Evolutionary conservation across 2,329 filamentous ascomycete genomes (phyloP).

Genomic region (Amylocarpus encephaloides): DNA sequence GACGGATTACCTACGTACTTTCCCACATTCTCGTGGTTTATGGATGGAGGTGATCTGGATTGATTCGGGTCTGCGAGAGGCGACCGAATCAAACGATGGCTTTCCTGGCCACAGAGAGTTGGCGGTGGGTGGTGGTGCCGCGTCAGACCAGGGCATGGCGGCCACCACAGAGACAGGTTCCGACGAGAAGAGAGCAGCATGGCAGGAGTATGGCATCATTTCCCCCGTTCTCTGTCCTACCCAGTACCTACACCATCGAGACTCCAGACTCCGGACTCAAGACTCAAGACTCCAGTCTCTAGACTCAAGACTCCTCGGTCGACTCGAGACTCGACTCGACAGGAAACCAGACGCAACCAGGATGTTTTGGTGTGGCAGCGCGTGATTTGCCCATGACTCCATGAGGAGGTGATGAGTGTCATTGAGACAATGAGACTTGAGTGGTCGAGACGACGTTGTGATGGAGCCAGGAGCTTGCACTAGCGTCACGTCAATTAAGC

Average conservation of each 20-base stretch:
- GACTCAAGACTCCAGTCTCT: too few species aligned
- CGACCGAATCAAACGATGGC: background rate
- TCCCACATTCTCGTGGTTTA: background rate
- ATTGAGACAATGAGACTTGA: slow-evolving; percentile 1
- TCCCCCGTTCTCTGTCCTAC: too few species aligned
- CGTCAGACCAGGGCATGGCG: slow-evolving; percentile 16
- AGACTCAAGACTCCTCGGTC: background rate
- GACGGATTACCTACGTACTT: background rate
- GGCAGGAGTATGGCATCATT: slow-evolving; percentile 3
- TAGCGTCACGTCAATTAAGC: background rate
- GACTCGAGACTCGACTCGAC: too few species aligned
- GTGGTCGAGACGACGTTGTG: slow-evolving; percentile 11
- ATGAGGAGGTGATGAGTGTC: background rate
- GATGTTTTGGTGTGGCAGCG: slow-evolving; percentile 8
- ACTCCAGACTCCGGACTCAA: too few species aligned
- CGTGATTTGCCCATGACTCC: slow-evolving; percentile 11
- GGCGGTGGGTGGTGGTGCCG: background rate
- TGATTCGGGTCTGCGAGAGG: too few species aligned
- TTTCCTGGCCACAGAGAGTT: slow-evolving; percentile 1
- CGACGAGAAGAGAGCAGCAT: background rate
- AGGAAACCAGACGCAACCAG: background rate
- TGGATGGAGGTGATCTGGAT: too few species aligned
- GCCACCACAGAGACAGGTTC: slow-evolving; percentile 5
- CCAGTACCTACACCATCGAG: too few species aligned
- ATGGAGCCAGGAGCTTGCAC: slow-evolving; percentile 9